Conservation (phyloP, 2,329 filamentous ascomycete species). For the Alternaria brassicicola region DNA sequence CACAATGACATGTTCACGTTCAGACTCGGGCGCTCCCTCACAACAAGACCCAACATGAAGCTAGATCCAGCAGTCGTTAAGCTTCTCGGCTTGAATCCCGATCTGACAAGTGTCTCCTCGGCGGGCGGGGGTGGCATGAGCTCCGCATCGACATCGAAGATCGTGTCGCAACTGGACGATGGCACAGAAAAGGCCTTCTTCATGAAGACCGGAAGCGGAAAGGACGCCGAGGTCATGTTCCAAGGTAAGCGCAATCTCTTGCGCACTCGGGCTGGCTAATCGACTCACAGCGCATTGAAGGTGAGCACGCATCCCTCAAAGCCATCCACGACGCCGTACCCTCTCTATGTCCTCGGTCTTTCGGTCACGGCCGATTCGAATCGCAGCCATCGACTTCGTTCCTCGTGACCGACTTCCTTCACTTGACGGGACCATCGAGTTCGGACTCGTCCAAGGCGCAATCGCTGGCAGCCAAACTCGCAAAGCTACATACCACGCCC, state of each 20-base stretch:
- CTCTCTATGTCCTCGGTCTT: conserved; percentile 74
- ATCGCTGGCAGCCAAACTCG: conserved; percentile 76
- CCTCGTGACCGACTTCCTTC: conserved; percentile 79
- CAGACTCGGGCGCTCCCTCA: not conserved
- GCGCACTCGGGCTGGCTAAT: not conserved
- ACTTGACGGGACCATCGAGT: conserved; percentile 52
- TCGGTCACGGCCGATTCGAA: conserved; percentile 70
- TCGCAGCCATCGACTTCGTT: conserved; percentile 57
- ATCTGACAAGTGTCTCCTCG: conserved; percentile 61
- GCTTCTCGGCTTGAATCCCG: conserved; percentile 65
- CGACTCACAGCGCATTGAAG: conserved; percentile 49
- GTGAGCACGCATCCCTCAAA: conserved; percentile 83
- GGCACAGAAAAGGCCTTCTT: conserved; percentile 66
- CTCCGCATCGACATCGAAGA: conserved; percentile 68
- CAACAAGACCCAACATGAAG: conserved; percentile 44
- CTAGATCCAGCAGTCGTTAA: conserved; percentile 68
- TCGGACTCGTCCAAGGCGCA: conserved; percentile 36
- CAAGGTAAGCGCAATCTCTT: conserved; percentile 53
- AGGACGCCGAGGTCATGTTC: conserved; percentile 71
- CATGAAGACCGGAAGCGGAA: conserved; percentile 71
- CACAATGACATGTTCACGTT: not conserved
- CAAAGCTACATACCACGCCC: conserved; percentile 76
- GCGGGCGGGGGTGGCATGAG: conserved; percentile 71
- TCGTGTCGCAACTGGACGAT: conserved; percentile 54
- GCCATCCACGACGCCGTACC: conserved; percentile 76